phyloP scores from a whole-genome alignment of 192 early-diverging fungal species.

The Entomortierella lignicola region DNA sequence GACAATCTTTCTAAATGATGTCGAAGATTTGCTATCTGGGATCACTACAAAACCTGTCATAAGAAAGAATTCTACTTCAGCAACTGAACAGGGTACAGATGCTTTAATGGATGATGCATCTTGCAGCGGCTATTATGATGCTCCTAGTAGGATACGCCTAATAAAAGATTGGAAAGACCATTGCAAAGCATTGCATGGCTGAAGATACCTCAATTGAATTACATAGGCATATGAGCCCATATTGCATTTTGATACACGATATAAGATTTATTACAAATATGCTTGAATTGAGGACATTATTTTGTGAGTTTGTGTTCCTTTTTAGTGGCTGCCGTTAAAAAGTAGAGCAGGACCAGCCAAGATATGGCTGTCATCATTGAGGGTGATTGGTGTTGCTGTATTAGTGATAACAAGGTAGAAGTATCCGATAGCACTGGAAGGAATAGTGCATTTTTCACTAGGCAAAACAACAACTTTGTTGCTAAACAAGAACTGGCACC shows the following conservation, averaged over 20 bases:
- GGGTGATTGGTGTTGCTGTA: constrained; percentile 9
- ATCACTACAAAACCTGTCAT: constrained; percentile 8
- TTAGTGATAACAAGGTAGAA: constrained; percentile 27
- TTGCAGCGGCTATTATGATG: constrained; percentile 16
- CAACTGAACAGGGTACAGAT: background rate
- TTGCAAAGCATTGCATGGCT: constrained; percentile 9
- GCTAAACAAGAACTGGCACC: constrained; percentile 31
- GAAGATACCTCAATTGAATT: too few relatives aligned
- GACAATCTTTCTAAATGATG: constrained; percentile 26
- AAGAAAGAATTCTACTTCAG: background rate
- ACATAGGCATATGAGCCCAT: too few relatives aligned
- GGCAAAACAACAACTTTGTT: constrained; percentile 13
- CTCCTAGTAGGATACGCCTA: constrained; percentile 2
- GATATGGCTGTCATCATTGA: constrained; percentile 14
- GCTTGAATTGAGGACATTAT: too few relatives aligned
- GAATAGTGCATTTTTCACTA: constrained; percentile 8
- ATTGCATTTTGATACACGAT: too few relatives aligned
- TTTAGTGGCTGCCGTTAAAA: constrained; percentile 26
- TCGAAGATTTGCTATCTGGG: constrained; percentile 26
- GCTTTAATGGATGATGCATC: background rate
- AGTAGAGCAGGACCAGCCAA: constrained; percentile 28
- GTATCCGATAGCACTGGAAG: constrained; percentile 6
- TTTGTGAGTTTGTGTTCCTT: too few relatives aligned
- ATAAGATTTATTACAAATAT: too few relatives aligned
- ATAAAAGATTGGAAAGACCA: constrained; percentile 30